phyloP scores from a whole-genome alignment of 176 grass and related monocot species.

The Carex parvula region DNA sequence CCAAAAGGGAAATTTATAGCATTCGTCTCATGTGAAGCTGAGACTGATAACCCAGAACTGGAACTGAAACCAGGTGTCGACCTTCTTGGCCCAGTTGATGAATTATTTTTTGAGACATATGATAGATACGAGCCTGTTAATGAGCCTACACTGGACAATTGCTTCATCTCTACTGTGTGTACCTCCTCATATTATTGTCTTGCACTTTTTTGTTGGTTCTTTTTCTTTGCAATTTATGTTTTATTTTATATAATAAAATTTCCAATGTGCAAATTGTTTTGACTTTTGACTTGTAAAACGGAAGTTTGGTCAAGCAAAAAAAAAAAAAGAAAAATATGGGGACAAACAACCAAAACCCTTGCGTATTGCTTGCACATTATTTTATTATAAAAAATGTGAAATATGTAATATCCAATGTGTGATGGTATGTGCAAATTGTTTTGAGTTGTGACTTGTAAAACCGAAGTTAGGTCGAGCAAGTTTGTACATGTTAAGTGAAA shows the following conservation, averaged over 20 bases:
- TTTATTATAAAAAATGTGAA: not conserved
- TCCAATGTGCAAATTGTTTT: not conserved
- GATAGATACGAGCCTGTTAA: conserved; percentile 78
- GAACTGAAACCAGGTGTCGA: conserved; percentile 82
- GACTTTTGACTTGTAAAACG: too few relatives aligned
- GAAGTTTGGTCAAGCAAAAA: not conserved
- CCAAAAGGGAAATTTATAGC: conserved; percentile 90
- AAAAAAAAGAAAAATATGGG: too few relatives aligned
- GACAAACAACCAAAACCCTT: not conserved
- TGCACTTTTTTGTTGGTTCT: not conserved
- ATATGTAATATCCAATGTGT: too few relatives aligned
- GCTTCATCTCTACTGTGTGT: conserved; percentile 86
- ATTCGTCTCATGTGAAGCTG: conserved; percentile 89
- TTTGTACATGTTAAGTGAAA: not conserved
- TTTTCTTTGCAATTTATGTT: not conserved
- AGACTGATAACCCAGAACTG: conserved; percentile 55
- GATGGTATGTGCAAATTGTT: too few relatives aligned
- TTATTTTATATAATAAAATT: not conserved
- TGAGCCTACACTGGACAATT: conserved; percentile 60
- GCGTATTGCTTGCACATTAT: not conserved
- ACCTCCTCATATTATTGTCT: not conserved
- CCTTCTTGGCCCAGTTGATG: conserved; percentile 72
- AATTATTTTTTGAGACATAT: conserved; percentile 77
- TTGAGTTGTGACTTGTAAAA: too few relatives aligned
- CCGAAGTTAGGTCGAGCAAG: too few relatives aligned